These are phyloP conservation scores for Cladorrhinum sp. DNA, from an alignment of 2,329 filamentous ascomycete genomes.

Conservation along the genomic window DNA sequence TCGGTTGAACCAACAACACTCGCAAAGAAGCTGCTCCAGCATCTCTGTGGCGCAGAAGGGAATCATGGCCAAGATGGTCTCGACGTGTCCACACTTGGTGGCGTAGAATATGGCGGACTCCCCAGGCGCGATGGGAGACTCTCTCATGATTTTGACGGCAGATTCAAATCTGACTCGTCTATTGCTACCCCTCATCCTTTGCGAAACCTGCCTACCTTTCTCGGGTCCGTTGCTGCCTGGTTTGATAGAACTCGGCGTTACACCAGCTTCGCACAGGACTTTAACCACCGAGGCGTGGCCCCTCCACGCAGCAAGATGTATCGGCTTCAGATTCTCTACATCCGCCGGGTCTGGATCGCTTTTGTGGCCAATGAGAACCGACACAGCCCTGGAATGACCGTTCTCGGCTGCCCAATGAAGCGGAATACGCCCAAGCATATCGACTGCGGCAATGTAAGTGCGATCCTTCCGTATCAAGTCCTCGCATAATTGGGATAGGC, in stretches of 20 bases:
- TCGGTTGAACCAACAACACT: not conserved
- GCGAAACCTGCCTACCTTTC: too few relatives aligned
- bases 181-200: too few relatives aligned
- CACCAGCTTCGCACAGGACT: slow-evolving; percentile 2
- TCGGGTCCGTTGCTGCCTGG: slow-evolving; percentile 1
- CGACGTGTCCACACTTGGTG: slow-evolving; percentile 1
- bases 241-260: slow-evolving; percentile 7
- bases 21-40: too few relatives aligned
- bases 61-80: not conserved
- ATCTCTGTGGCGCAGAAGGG: slow-evolving; percentile 9
- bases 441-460: too few relatives aligned
- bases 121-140: not conserved
- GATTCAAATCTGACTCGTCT: too few relatives aligned
- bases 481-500: too few relatives aligned
- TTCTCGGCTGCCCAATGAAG: too few relatives aligned
- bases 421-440: too few relatives aligned
- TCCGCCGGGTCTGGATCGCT: slow-evolving; percentile 3
- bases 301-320: slow-evolving; percentile 11
- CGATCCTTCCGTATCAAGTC: too few relatives aligned
- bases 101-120: slow-evolving; percentile 10
- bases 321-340: not conserved
- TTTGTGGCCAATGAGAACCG: slow-evolving; percentile 10
- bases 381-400: too few relatives aligned
- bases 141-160: too few relatives aligned
- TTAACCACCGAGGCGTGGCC: slow-evolving; percentile 4